Conservation (phyloP, 2,329 filamentous ascomycete genomes). For the Biscogniauxia marginata region DNA sequence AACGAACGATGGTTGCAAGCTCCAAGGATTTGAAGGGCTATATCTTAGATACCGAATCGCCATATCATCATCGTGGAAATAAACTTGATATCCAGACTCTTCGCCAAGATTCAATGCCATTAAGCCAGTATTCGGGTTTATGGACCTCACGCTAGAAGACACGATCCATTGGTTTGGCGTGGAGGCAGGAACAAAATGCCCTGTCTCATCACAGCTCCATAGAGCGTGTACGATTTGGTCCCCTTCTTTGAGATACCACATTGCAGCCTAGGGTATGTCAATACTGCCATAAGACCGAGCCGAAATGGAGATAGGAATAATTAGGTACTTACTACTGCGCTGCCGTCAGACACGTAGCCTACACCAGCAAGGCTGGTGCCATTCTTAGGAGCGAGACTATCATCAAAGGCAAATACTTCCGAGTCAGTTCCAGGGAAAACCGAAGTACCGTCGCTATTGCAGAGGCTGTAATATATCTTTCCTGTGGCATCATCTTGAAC, state of each 20-base stretch:
- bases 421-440: conserved; percentile 15
- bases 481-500: conserved; percentile 20
- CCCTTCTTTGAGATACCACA: conserved; percentile 5
- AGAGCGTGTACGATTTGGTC: conserved; percentile 5
- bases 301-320: not conserved
- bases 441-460: conserved; percentile 12
- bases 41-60: conserved; percentile 6
- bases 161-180: conserved; percentile 1
- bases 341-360: conserved; percentile 5
- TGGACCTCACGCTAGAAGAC: not conserved
- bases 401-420: conserved; percentile 4
- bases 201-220: conserved; percentile 12
- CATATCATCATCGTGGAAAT: conserved; percentile 6
- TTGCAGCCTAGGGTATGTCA: conserved; percentile 3
- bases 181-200: conserved; percentile 6
- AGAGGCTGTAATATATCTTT: conserved; percentile 16
- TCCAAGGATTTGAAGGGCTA: not conserved
- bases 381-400: conserved; percentile 7
- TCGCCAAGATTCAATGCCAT: conserved; percentile 5
- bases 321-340: conserved; percentile 1
- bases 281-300: not conserved
- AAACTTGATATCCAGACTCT: conserved; percentile 9
- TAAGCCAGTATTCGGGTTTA: conserved; percentile 7
- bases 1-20: not conserved
- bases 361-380: conserved; percentile 6